Evolutionary conservation across 2,329 filamentous ascomycete genomes (phyloP), one percentile per base, ranked within the genome.

Genomic region (Thelonectria olida): DNA sequence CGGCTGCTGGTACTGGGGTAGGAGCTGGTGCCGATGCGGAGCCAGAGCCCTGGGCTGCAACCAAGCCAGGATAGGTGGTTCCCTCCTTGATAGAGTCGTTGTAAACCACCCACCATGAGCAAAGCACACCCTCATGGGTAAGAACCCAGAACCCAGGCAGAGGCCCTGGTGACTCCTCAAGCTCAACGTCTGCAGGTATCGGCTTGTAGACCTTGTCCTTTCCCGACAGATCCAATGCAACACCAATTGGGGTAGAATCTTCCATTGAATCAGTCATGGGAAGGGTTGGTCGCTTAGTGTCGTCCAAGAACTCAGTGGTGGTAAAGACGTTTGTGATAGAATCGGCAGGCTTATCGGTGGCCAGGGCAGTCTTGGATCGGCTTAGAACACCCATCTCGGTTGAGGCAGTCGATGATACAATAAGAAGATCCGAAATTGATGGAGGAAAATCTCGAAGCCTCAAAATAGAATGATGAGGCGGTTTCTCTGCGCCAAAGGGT

Each of bases 41-140:
- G 15, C 71, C 64, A 57, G 73, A 71, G 2, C 77, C 76, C 59
- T 82, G 80, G 28, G 80, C 80, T 44, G 78, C 80, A 39, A 84
- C 80, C 65, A 97, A 81, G 5, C 91, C 92, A 39, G 90, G 85
- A 75, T 93, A 98, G 1, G 87, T 86, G 7, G 87, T 88, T 4
- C 89, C 89, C 68, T 90, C 82, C 61, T 90, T 87, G 63, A 99
- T 89, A 2, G 95, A 93, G 41, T 96, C 93, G 34, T 91, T 88
- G 78, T 97, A 97, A 19, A 98, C 86, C 42, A 98, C 79, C 92
- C 95, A 97, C 93, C 95, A 99, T 12, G 89, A 85, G 45, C 88
- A 88, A 15, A 99, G 81, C 9, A 97, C 80, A 65, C 96, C 96
- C 72, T 97, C 92, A 67, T 97, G 90, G 62, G 96, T 98, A 15